Evolutionary conservation across 1,139 yeast genomes (phyloP), one percentile per base, ranked within the genome.

Genomic region (Candida labiduridarum): DNA sequence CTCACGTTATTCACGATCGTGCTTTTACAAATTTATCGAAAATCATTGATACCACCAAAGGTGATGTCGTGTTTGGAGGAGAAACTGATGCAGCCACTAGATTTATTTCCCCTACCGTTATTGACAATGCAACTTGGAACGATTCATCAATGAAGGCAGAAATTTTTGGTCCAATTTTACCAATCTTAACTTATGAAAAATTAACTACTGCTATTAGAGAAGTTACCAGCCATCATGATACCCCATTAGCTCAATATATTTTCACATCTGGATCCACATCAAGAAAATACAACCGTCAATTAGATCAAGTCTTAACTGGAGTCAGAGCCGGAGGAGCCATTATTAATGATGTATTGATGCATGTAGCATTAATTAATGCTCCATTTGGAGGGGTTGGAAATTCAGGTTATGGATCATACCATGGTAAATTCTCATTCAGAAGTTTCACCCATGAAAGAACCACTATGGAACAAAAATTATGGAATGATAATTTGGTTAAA

Each of bases 381-480:
- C 98, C 98, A 30, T 92, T 94, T 69, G 98, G 98, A 40, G 99
- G 99, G 36, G 71, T 91, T 52, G 97, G 98, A 16, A 66, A 69
- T 30, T 89, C 96, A 0, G 99, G 99, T 0, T 70, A 74, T 50
- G 92, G 92, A 11, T 80, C 84, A 31, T 91, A 91, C 69, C 97
- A 92, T 62, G 97, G 97, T 4, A 71, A 69, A 54, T 78, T 72
- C 64, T 89, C 96, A 0, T 86, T 85, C 71, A 78, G 82, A 51
- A 74, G 87, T 14, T 92, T 92, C 62, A 80, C 92, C 3, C 96
- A 90, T 65, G 82, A 81, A 60, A 80, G 96, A 61, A 82, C 92
- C 0, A 74, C 85, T 2, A 67, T 90, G 59, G 80, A 77, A 50
- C 91, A 87, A 65, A 87, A 88, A 14, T 76, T 78, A 52, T 84